Conservation (phyloP, 1,284 basidiomycete genomes). For the Inonotus obliquus region DNA sequence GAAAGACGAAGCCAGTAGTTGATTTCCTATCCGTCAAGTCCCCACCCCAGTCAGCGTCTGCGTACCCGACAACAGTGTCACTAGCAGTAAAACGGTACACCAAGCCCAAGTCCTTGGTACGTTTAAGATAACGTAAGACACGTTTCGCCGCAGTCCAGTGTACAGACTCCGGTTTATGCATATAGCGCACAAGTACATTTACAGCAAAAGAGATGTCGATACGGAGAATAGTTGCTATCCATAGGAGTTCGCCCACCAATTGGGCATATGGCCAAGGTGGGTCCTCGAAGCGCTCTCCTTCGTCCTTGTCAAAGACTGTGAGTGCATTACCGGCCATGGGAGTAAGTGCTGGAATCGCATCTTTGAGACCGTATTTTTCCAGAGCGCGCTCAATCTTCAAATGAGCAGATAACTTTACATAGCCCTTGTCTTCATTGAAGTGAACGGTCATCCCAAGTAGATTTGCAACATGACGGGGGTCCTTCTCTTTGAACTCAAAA, state of each 20-base stretch:
- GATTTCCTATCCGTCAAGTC: conserved; percentile 21
- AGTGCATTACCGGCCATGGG: conserved; percentile 19
- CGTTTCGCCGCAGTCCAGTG: conserved; percentile 31
- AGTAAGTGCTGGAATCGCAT: conserved; percentile 28
- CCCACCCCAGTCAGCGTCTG: conserved; percentile 28
- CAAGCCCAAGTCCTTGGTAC: conserved; percentile 26
- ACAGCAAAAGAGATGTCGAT: conserved; percentile 31
- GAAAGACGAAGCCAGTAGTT: conserved; percentile 26
- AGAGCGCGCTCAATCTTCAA: conserved; percentile 39
- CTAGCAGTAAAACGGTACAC: conserved; percentile 23
- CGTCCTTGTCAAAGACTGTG: not conserved
- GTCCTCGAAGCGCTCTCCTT: not conserved
- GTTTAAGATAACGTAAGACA: conserved; percentile 30
- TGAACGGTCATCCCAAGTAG: conserved; percentile 18
- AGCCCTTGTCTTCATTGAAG: not conserved
- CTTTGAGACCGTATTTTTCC: too few species aligned
- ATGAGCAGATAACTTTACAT: conserved; percentile 7
- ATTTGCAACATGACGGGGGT: not conserved
- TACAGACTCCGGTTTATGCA: conserved; percentile 25
- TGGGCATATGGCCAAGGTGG: conserved; percentile 23
- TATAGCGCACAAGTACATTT: conserved; percentile 26
- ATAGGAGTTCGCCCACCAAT: conserved; percentile 29
- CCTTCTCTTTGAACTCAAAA: not conserved
- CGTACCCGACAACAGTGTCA: conserved; percentile 14
- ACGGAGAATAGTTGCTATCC: conserved; percentile 26